phyloP scores from a whole-genome alignment of 2,329 filamentous ascomycete genomes.

The Microsporum ferrugineum region DNA sequence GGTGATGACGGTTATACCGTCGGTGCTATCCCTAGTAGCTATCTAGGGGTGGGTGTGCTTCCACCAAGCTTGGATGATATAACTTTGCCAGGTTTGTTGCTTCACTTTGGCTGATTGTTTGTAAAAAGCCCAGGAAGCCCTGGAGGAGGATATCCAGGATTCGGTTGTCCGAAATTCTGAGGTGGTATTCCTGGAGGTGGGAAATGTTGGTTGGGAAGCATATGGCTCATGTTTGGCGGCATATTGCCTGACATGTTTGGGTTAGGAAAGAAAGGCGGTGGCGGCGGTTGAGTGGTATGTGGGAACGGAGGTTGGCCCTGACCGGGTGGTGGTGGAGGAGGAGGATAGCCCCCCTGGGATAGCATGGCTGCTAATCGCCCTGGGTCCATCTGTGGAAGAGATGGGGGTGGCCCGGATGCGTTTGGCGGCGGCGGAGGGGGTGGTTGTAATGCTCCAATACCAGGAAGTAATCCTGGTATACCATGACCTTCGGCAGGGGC shows the following conservation, averaged over 20 bases:
- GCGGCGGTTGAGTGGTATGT: slow-evolving; percentile 1
- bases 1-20: no score
- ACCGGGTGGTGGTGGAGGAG: slow-evolving; percentile 9
- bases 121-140: slow-evolving; percentile 12
- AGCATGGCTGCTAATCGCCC: slow-evolving; percentile 33
- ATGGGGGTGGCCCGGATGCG: slow-evolving; percentile 16
- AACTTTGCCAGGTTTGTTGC: not conserved
- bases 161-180: not conserved
- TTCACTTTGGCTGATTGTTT: not conserved
- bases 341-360: slow-evolving; percentile 31
- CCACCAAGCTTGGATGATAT: not conserved
- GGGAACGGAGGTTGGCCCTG: slow-evolving; percentile 15
- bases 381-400: slow-evolving; percentile 41
- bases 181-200: slow-evolving; percentile 7
- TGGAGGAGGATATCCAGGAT: slow-evolving; percentile 23
- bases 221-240: slow-evolving; percentile 12
- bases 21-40: no score
- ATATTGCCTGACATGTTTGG: slow-evolving; percentile 14
- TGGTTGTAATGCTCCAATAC: slow-evolving; percentile 37
- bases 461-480: slow-evolving; percentile 32
- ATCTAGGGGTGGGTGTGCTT: not conserved
- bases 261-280: slow-evolving; percentile 6
- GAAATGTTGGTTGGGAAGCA: slow-evolving; percentile 7
- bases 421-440: slow-evolving; percentile 21
- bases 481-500: slow-evolving; percentile 43